Evolutionary conservation across 2,329 filamentous ascomycete genomes (phyloP), one percentile per base, ranked within the genome.

Genomic region (Calonectria pseudoturangicola): DNA sequence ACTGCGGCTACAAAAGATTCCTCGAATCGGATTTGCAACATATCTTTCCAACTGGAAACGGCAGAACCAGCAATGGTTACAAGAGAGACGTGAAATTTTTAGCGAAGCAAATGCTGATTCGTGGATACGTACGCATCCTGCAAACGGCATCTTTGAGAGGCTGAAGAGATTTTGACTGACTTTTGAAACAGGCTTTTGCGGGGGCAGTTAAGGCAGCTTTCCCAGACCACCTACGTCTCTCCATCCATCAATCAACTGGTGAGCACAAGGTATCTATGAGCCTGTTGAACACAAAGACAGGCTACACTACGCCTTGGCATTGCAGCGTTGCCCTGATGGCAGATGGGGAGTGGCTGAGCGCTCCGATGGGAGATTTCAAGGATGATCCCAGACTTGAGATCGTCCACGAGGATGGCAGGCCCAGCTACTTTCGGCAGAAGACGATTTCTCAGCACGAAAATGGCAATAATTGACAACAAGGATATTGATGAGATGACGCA

Each of bases 241-340:
- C 79, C 1, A 83, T 83, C 2, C 81, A 83, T 16, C 75, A 80
- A 5, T 83, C 81, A 0, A 74, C 76, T 0, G 80, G 75, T 0
- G 76, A 74, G 3, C 70, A 77, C 33, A 83, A 83, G 43, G 66
- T 83, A 2, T 82, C 79, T 0, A 76, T 83, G 27, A 75, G 79
- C 16, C 71, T 82, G 4, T 75, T 82, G 10, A 75, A 78, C 66
- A 82, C 81, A n/a, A 77, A 75, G 25, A 82, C 79, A 0, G 77
- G 77, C 1, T 83, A 77, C 51, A 83, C 81, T 0, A 82, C 81
- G 0, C 81, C 81, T 0, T 83, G 81, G 81, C 81, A 83, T 47
- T 83, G 81, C 39, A 73, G 68, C 30, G 68, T 75, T 21, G 71
- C 73, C 7, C 45, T 63, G 45, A 66, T 77, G 50, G 70, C 73